phyloP scores from a whole-genome alignment of 768 basidiomycete genomes.

The Suillus subluteus region DNA sequence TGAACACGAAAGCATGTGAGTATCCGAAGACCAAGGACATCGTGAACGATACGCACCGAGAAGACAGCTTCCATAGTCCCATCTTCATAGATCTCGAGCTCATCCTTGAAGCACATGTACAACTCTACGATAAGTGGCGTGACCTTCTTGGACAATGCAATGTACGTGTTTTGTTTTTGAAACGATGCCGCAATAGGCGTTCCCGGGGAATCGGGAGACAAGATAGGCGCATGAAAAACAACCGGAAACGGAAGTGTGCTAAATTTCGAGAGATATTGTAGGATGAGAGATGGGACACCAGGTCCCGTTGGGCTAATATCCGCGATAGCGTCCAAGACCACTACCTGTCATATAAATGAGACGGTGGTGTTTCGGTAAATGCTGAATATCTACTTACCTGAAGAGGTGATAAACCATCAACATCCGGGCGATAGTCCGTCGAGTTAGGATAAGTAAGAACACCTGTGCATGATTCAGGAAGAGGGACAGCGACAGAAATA shows the following conservation, averaged over 20 bases:
- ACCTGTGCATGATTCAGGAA: slow-evolving; percentile 41
- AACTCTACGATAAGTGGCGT: slow-evolving; percentile 87
- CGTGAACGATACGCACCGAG: slow-evolving; percentile 50
- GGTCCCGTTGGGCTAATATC: slow-evolving; percentile 64
- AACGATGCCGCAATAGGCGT: slow-evolving; percentile 24
- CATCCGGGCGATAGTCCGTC: slow-evolving; percentile 86
- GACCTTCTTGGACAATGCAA: slow-evolving; percentile 83
- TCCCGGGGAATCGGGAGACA: slow-evolving; percentile 18
- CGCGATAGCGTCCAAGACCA: slow-evolving; percentile 72
- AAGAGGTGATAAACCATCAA: slow-evolving; percentile 79
- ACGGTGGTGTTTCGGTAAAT: neutral
- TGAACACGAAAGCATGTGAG: slow-evolving; percentile 29
- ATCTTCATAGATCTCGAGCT: slow-evolving; percentile 46
- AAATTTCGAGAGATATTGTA: slow-evolving; percentile 85
- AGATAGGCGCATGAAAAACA: slow-evolving; percentile 54
- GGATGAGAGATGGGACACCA: slow-evolving; percentile 70
- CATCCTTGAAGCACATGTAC: slow-evolving; percentile 54
- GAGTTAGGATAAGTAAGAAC: slow-evolving; percentile 80
- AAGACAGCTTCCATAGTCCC: slow-evolving; percentile 84
- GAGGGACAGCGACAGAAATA: neutral
- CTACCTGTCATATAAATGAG: slow-evolving; percentile 47
- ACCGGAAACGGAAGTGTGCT: slow-evolving; percentile 86
- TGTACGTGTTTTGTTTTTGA: slow-evolving; percentile 79
- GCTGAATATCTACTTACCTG: slow-evolving; percentile 52
- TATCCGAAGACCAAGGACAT: neutral